Base-by-base conservation (phyloP, 257 asterid genomes). In the Galeopsis tetrahit region DNA sequence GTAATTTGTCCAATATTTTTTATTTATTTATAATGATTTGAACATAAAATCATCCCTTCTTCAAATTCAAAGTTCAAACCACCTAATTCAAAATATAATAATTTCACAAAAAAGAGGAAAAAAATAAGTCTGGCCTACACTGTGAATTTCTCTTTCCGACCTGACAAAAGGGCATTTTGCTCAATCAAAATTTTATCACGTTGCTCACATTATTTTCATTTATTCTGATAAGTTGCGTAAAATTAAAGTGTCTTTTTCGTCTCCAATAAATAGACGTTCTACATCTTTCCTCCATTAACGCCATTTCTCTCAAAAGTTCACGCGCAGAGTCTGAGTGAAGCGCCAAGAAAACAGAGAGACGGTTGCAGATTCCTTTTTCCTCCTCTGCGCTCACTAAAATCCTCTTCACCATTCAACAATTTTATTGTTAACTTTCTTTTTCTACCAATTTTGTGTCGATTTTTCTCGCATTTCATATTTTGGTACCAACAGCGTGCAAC, bases 241-340 rank as follows among this genome's bases (percentile, higher is more conserved):
- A 36, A 60, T 59, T 48, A 66, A 66, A 74, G 17, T 66, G 33
- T 43, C 44, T 36, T 48, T 42, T 55, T 33, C 46, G 73, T 5
- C 0, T 49, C 32, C 42, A 7, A 63, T 52, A 63, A 70, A 40
- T 69, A 43, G 6, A 10, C 62, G 7, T 48, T 61, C 17, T 46
- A 55, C 58, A 42, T 52, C 28, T 52, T 11, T 35, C 68, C 38
- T 40, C 57, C 79, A 73, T 48, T 62, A 63, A 34, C 51, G 63
- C 80, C 69, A 55, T 63, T 52, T 33, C 66, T 61, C 80, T 62
- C 56, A 62, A 71, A 68, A 67, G 62, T 62, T 63, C 42, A 56
- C 59, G 42, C 52, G 49, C 69, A 44, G 68, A 63, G 10, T 11
- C 55, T 15, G 42, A 66, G 57, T 42, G 72, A 63, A 75, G 74